Evolutionary conservation across 1,284 basidiomycete genomes (phyloP).

Genomic region (Irpex sp.): DNA sequence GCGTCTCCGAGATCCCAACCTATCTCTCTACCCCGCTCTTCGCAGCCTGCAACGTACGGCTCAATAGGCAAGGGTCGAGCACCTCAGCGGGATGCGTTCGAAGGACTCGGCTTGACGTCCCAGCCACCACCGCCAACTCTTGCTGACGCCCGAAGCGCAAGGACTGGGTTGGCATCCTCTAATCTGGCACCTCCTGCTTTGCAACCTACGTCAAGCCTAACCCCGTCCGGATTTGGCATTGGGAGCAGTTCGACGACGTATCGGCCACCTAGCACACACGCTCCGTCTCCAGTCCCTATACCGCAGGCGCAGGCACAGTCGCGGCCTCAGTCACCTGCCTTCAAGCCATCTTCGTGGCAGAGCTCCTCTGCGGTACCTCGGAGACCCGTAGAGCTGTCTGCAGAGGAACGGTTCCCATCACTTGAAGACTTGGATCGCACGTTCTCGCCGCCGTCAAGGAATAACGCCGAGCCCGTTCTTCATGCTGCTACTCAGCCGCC

Average conservation of each 20-base stretch:
- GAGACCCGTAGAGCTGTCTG: conserved; percentile 39
- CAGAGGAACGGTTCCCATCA: conserved; percentile 72
- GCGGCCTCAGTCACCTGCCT: conserved; percentile 17
- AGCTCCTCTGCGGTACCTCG: conserved; percentile 17
- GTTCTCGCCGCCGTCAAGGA: conserved; percentile 34
- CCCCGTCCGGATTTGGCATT: conserved; percentile 19
- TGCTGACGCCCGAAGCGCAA: conserved; percentile 67
- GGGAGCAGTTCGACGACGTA: conserved; percentile 27
- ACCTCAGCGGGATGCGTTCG: conserved; percentile 68
- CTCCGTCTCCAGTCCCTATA: conserved; percentile 44
- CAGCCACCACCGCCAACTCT: conserved; percentile 57
- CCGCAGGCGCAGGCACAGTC: conserved; percentile 30
- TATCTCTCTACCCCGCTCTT: conserved; percentile 23
- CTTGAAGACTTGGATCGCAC: conserved; percentile 72
- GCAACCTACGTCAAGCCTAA: conserved; percentile 16
- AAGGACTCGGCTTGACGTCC: conserved; percentile 59
- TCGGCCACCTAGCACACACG: conserved; percentile 34
- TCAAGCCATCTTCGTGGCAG: conserved; percentile 19
- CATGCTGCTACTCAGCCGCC: conserved; percentile 12
- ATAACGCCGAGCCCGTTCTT: conserved; percentile 1
- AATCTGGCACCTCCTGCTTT: conserved; percentile 25
- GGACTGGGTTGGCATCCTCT: conserved; percentile 59
- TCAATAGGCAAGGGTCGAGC: conserved; percentile 15
- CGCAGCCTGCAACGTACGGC: conserved; percentile 15
- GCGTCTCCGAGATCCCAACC: conserved; percentile 12